phyloP scores from a whole-genome alignment of 192 early-diverging fungal species.

The Ambispora gerdemannii region DNA sequence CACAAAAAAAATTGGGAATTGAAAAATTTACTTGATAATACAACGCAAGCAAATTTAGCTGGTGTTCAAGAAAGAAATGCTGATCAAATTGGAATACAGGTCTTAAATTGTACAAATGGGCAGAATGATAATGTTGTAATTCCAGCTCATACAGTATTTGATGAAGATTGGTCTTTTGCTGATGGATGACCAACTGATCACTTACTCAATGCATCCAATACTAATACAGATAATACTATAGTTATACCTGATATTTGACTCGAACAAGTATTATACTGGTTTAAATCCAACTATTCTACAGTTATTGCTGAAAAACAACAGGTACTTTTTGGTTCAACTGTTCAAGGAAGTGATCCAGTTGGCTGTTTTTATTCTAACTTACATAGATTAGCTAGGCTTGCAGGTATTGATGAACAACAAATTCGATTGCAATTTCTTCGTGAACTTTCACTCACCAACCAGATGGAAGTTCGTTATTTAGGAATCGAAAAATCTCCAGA shows the following conservation, averaged over 20 bases:
- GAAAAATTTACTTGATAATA: neutral
- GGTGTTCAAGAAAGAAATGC: neutral
- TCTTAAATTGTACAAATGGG: constrained; percentile 2
- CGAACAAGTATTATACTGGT: neutral
- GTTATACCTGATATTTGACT: too few species aligned
- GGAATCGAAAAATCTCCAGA: neutral
- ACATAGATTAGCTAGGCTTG: neutral
- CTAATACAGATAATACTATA: too few species aligned
- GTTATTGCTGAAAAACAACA: constrained; percentile 9
- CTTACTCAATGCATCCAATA: neutral
- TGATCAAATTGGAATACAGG: too few species aligned
- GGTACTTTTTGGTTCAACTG: constrained; percentile 1
- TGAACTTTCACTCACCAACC: neutral
- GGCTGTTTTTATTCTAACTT: constrained; percentile 3
- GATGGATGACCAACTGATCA: neutral
- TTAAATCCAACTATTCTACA: too few species aligned
- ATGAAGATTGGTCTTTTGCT: neutral
- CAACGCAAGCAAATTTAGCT: neutral
- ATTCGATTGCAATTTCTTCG: too few species aligned
- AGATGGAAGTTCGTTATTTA: neutral
- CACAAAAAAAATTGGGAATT: neutral
- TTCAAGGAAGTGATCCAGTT: constrained; percentile 4
- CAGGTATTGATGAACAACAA: too few species aligned
- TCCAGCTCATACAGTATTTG: neutral
- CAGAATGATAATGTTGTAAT: neutral